phyloP scores from a whole-genome alignment of 2,329 filamentous ascomycete species.

The Nakataea oryzae region DNA sequence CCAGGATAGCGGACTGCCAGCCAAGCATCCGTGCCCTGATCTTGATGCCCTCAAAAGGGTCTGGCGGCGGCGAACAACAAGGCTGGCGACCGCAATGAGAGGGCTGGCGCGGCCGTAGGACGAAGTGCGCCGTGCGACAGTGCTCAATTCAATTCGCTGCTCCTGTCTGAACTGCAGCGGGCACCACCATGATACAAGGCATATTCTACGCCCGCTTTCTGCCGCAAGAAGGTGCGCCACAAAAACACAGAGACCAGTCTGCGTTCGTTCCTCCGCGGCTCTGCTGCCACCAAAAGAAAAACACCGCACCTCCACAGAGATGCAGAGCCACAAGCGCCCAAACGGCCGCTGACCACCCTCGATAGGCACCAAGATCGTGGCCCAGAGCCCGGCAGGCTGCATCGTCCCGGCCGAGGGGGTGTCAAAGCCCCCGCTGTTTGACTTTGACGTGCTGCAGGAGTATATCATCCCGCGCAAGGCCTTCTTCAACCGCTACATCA shows the following conservation, averaged over 20 bases:
- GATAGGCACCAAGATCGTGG: constrained; percentile 50
- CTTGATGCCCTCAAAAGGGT: not conserved
- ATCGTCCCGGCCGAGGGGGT: constrained; percentile 32
- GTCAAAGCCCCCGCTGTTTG: constrained; percentile 55
- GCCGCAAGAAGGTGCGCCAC: constrained; percentile 48
- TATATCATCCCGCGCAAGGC: constrained; percentile 93
- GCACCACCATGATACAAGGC: constrained; percentile 49
- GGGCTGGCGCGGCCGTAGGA: not conserved
- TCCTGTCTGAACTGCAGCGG: not conserved
- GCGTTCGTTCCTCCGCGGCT: not conserved
- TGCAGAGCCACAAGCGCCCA: not conserved
- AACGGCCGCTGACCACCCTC: constrained; percentile 8
- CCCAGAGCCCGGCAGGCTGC: constrained; percentile 52
- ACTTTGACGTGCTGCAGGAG: constrained; percentile 77
- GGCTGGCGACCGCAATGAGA: not conserved
- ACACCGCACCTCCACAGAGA: not conserved
- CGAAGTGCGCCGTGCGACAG: not conserved
- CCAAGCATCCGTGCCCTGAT: not conserved
- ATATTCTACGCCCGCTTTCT: constrained; percentile 64
- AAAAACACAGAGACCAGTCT: not conserved
- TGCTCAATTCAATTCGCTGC: not conserved
- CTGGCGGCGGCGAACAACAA: not conserved
- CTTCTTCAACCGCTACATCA: constrained; percentile 86
- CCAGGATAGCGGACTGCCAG: not conserved
- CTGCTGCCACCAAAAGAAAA: too few relatives aligned